Evolutionary conservation across 495 filamentous ascomycete species (phyloP).

Genomic region (Tuber aestivum): DNA sequence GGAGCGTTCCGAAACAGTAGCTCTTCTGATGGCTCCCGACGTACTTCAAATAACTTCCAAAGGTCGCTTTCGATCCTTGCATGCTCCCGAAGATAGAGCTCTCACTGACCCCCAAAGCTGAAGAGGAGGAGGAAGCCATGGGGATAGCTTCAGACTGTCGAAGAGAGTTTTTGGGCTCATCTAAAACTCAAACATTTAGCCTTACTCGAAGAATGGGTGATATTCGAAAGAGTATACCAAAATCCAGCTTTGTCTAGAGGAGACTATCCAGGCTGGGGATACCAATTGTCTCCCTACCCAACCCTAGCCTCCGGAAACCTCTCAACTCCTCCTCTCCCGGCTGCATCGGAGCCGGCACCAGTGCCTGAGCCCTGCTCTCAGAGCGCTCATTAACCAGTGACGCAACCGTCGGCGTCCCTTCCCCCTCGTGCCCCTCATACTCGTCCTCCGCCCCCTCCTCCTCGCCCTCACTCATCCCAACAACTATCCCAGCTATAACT

Average conservation of each 20-base stretch:
- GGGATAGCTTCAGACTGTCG: neutral
- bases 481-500: conserved; percentile 10
- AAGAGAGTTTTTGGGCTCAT: neutral
- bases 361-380: neutral
- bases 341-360: neutral
- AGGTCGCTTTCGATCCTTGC: neutral
- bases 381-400: too few relatives aligned
- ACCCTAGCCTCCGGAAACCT: neutral
- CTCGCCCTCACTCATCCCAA: conserved; percentile 1
- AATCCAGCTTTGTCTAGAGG: conserved; percentile 31
- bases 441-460: too few relatives aligned
- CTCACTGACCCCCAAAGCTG: neutral
- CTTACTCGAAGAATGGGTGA: neutral
- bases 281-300: conserved; percentile 29
- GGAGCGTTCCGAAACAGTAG: neutral
- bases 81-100: neutral
- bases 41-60: too few relatives aligned
- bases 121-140: neutral
- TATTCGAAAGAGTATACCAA: conserved; percentile 13
- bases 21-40: too few relatives aligned
- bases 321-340: neutral
- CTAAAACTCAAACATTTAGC: neutral
- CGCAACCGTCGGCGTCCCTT: too few relatives aligned
- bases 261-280: conserved; percentile 34
- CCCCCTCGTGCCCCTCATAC: neutral